Base-by-base conservation (phyloP, 2,329 filamentous ascomycete genomes). In the Arthrinium puccinioides region DNA sequence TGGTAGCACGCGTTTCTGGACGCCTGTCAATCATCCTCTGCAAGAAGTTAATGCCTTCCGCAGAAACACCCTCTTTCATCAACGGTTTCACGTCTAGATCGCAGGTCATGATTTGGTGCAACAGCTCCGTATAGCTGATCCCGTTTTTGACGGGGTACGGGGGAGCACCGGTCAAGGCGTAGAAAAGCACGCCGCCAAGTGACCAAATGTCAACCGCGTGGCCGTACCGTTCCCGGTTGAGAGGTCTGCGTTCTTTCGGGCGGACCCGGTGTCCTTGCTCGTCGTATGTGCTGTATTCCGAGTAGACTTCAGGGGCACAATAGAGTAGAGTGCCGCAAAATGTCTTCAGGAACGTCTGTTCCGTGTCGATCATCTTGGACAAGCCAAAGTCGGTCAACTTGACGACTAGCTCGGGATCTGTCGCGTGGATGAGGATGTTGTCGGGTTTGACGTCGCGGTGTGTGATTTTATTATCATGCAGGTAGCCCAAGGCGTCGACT, bases 361-460 rank as follows among this genome's bases (percentile, higher is more conserved):
- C 81, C 46, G 87, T 87, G 44, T 88, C 84, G 31, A 95, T 82
- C 59, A 94, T 89, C 57, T 98, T 98, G 3, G 92, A 97, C 5
- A 98, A 66, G 4, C 92, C 92, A 64, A 98, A 98, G 56, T 98
- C 92, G 0, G 92, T 95, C 11, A 98, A 69, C 61, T 98, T 97
- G 50, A 97, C 83, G 11, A 76, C 70, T 33, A 95, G 76, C 0
- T 35, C 32, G 13, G 89, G 88, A 6, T 82, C 68, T 9, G 77
- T 57, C 1, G 79, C 82, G 9, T 80, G 71, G 47, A 97, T 85
- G 27, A 98, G 70, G 43, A 98, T 96, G 53, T 98, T 98, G 67
- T 98, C 92, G 0, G 92, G 92, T 57, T 98, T 98, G 54, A 98
- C 88, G 59, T 98, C 92, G n/a, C 92, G 84, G 62, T 98, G 92